These are phyloP conservation scores for Elymus sibiricus DNA, from an alignment of 176 grass and related monocot genomes.

Conservation along the genomic window DNA sequence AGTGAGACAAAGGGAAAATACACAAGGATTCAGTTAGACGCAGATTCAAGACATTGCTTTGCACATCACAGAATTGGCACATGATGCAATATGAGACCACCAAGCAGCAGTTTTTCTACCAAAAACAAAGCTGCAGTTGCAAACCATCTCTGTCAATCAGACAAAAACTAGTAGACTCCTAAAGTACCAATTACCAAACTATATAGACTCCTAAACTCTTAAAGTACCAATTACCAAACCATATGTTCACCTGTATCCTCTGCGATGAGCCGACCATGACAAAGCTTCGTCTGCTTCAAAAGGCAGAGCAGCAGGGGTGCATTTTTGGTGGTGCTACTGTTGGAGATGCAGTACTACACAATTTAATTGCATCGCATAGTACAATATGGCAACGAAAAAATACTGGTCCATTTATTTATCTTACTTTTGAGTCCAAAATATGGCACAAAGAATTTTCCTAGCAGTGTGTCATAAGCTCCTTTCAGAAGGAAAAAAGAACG, in stretches of 20 bases:
- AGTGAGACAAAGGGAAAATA: conserved; percentile 7
- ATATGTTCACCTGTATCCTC: background rate
- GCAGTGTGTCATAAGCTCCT: background rate
- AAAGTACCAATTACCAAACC: background rate
- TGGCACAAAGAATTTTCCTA: background rate
- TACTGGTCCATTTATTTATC: background rate
- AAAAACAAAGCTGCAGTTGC: background rate
- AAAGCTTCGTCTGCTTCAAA: background rate
- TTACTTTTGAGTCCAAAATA: background rate
- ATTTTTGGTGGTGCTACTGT: background rate
- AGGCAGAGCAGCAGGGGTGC: background rate
- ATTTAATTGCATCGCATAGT: background rate
- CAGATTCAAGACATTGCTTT: background rate
- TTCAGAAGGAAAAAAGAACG: background rate
- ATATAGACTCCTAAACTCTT: background rate
- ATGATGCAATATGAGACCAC: background rate
- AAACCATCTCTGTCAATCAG: background rate
- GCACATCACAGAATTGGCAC: background rate
- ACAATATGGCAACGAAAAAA: background rate
- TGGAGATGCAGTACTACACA: background rate
- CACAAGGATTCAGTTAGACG: background rate
- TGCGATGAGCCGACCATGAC: background rate
- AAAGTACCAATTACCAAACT: background rate
- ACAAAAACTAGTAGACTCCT: background rate
- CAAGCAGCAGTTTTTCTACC: background rate